These are phyloP conservation scores for Amborella trichopoda DNA, from an alignment of 164 flowering plant genomes.

Conservation along the genomic window DNA sequence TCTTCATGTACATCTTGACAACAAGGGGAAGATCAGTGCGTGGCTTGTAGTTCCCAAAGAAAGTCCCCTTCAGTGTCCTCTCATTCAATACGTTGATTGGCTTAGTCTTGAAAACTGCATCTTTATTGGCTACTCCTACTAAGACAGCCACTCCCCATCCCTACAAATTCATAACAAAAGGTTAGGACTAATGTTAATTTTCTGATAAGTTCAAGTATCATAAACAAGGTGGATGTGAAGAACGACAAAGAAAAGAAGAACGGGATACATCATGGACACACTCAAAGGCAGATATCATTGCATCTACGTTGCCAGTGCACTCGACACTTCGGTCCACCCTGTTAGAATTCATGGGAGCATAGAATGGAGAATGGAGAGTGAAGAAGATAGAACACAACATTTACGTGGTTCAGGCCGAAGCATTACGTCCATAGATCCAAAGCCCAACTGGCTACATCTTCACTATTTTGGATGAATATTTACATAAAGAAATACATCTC, in stretches of 20 bases:
- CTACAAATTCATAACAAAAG: too few species aligned
- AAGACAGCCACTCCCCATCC: conserved; percentile 72
- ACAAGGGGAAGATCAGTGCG: conserved; percentile 50
- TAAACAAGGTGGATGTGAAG: neutral
- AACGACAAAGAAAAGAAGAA: neutral
- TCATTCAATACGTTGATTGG: conserved; percentile 55
- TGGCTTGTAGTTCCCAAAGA: conserved; percentile 65
- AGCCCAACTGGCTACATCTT: too few species aligned
- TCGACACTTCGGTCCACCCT: conserved; percentile 47
- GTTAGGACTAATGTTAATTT: too few species aligned
- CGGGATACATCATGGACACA: conserved; percentile 34
- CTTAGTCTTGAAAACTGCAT: conserved; percentile 45
- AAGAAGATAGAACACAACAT: too few species aligned
- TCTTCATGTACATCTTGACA: conserved; percentile 66
- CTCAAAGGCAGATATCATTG: conserved; percentile 50
- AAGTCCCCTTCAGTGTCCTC: conserved; percentile 65
- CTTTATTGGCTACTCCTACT: conserved; percentile 54
- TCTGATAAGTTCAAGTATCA: too few species aligned
- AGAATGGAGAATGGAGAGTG: too few species aligned
- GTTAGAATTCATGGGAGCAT: conserved; percentile 41
- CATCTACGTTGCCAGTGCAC: conserved; percentile 34
- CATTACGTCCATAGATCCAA: too few species aligned
- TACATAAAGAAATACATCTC: too few species aligned
- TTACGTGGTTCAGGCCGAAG: too few species aligned
- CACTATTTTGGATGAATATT: too few species aligned